phyloP scores from a whole-genome alignment of 1,284 basidiomycete species.

The Ustanciosporium gigantosporum region DNA sequence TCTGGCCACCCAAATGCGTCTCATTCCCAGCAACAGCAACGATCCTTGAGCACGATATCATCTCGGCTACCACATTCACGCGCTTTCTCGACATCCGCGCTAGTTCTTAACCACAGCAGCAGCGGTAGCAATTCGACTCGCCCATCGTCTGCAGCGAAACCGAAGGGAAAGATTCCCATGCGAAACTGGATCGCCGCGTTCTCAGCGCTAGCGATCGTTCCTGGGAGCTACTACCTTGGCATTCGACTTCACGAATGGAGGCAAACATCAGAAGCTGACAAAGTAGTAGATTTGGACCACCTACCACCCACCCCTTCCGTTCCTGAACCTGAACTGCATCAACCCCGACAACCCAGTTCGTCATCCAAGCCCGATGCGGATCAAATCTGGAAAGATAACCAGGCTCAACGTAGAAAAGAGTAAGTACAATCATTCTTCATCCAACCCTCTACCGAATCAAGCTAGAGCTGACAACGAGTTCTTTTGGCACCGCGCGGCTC shows the following conservation, averaged over 20 bases:
- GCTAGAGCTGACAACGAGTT: conserved; percentile 18
- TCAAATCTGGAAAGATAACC: neutral
- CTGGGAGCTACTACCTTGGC: conserved; percentile 24
- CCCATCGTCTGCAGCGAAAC: neutral
- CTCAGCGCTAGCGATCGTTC: conserved; percentile 26
- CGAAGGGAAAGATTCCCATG: neutral
- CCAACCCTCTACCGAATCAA: neutral
- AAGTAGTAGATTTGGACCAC: neutral
- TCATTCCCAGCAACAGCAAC: neutral
- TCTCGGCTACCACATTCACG: too few species aligned
- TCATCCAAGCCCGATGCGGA: too few species aligned
- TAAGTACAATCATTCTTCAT: neutral
- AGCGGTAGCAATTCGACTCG: neutral
- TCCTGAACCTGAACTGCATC: neutral
- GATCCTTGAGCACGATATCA: neutral
- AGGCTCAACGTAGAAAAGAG: conserved; percentile 9
- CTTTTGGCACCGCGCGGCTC: too few species aligned
- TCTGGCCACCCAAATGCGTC: neutral
- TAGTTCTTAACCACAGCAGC: too few species aligned
- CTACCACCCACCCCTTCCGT: conserved; percentile 5
- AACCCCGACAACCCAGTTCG: neutral
- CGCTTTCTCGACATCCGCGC: too few species aligned
- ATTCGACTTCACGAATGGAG: conserved; percentile 25
- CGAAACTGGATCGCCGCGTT: conserved; percentile 40
- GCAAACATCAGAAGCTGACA: neutral